These are phyloP conservation scores for Wilhelminamyces savonicus DNA, from an alignment of 805 yeast genomes.

Conservation along the genomic window DNA sequence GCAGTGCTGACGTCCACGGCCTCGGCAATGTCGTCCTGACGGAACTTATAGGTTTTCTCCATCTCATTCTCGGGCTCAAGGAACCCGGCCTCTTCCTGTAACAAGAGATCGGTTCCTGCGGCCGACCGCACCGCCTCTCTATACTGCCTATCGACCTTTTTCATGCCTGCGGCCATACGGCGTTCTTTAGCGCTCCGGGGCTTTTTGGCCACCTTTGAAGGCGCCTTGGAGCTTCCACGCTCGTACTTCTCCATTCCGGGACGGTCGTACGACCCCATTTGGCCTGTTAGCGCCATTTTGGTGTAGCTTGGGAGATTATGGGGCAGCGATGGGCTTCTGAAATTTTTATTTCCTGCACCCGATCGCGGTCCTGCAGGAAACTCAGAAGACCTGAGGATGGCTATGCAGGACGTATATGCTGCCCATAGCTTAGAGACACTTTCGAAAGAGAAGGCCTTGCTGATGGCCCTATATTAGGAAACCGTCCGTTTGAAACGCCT, in stretches of 20 bases:
- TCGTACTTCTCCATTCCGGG: slow-evolving; percentile 21
- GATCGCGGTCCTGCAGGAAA: too few species aligned
- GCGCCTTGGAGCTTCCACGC: slow-evolving; percentile 6
- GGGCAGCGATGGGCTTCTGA: too few species aligned
- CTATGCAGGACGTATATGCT: too few species aligned
- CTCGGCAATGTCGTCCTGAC: slow-evolving; percentile 69
- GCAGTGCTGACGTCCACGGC: slow-evolving; percentile 75
- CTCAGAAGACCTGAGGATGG: too few species aligned
- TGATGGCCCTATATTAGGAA: too few species aligned
- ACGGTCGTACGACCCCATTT: slow-evolving; percentile 14
- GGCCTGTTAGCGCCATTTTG: slow-evolving; percentile 6
- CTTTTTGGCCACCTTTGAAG: slow-evolving; percentile 47
- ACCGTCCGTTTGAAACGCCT: too few species aligned
- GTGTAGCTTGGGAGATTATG: slow-evolving; percentile 1
- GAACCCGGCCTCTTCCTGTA: slow-evolving; percentile 80
- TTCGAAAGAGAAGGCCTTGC: too few species aligned
- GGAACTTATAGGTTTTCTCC: slow-evolving; percentile 86
- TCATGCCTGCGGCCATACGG: slow-evolving; percentile 62
- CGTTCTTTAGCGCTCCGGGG: too few species aligned
- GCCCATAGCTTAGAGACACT: too few species aligned
- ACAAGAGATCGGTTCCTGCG: slow-evolving; percentile 76
- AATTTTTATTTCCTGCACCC: too few species aligned
- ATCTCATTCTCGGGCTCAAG: slow-evolving; percentile 85
- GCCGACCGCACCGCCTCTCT: slow-evolving; percentile 78
- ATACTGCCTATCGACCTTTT: slow-evolving; percentile 63